Evolutionary conservation across 331 rosid genomes (phyloP), one percentile per base, ranked within the genome.

Genomic region (Malus hybrid): DNA sequence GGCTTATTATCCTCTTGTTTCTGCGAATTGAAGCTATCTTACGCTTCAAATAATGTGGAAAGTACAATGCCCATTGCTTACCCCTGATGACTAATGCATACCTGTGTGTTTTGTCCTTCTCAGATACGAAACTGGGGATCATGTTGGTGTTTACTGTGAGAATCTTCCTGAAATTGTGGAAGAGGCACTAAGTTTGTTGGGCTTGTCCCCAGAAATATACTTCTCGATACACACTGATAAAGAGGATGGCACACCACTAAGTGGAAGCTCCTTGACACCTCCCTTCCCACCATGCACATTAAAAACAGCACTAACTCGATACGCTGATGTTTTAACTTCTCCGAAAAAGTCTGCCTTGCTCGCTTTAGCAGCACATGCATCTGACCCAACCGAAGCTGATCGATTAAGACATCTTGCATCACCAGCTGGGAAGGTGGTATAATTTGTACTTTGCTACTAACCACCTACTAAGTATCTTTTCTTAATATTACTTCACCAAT

Each of bases 41-140:
- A 72, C 5, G 70, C n/a, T 80, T 19, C 50, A 57, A 18, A 39
- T 61, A 52, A 72, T 55, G 48, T 34, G 66, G 64, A 31, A 44
- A 67, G 63, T 46, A 50, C 28, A n/a, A 56, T 69, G 29, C 59
- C 34, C 28, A 27, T 61, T 27, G 60, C 57, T 79, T 32, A 42
- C 79, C 64, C 24, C 2, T 65, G 44, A 27, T 33, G 24, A 69
- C 67, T 84, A 57, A 56, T 7, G 13, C 64, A 65, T 80, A 29
- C 70, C 69, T 69, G 32, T 66, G 29, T 64, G 18, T 65, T 33
- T 70, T 72, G 66, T 61, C 32, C 76, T 81, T 77, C 71, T 71
- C 96, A 95, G 99, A 82, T 95, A 95, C 48, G 99, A 95, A 81
- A 95, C 99, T 1, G 99, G 99, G 73, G 99, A 95, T 85, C 99